phyloP scores from a whole-genome alignment of 2,329 filamentous ascomycete genomes.

The Pseudogymnoascus sp. region DNA sequence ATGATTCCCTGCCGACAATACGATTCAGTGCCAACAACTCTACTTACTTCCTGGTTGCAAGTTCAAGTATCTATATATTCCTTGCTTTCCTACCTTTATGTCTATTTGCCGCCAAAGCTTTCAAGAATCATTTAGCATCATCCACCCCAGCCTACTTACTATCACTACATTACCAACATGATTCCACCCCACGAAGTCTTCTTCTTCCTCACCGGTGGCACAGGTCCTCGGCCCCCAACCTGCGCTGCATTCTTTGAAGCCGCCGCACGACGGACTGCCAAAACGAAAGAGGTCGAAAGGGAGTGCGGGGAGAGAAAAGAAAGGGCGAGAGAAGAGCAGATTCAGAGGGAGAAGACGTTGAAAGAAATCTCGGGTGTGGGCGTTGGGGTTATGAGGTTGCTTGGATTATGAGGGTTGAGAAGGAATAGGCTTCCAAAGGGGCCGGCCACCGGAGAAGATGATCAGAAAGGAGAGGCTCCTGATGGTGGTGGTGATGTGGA shows the following conservation, averaged over 20 bases:
- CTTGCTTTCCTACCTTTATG: neutral
- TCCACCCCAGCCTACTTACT: neutral
- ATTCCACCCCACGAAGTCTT: neutral
- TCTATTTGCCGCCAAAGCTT: neutral
- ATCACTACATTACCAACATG: neutral
- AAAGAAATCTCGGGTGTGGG: neutral
- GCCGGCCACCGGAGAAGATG: neutral
- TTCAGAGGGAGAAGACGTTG: neutral
- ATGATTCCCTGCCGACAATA: neutral
- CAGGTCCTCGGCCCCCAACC: neutral
- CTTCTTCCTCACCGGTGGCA: neutral
- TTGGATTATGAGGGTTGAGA: neutral
- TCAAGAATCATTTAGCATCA: neutral
- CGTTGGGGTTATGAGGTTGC: neutral
- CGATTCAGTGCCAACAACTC: neutral
- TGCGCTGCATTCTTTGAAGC: neutral
- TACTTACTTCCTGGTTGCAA: neutral
- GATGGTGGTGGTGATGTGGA: neutral
- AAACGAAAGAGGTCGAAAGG: neutral
- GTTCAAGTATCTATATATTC: neutral
- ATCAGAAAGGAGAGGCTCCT: neutral
- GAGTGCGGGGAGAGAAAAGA: neutral
- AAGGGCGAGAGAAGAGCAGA: neutral
- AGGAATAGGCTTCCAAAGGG: neutral
- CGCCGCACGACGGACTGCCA: neutral